Evolutionary conservation across 306 rosid genomes (phyloP).

Genomic region (Calophaca sinica): DNA sequence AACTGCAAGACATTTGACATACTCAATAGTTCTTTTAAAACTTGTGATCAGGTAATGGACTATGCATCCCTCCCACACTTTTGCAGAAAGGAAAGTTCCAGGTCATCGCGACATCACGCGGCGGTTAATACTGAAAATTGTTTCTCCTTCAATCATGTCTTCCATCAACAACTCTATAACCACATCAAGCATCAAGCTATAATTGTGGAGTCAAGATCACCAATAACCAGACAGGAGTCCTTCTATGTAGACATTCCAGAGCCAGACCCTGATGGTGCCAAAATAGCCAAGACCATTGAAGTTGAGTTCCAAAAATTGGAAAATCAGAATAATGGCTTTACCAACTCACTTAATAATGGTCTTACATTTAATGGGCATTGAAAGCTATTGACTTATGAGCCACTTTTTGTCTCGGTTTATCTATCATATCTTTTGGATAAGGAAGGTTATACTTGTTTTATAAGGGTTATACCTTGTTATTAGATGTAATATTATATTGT

Average conservation of each 20-base stretch:
- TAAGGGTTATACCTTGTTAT: slow-evolving; percentile 34
- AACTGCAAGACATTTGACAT: slow-evolving; percentile 4
- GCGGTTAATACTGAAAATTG: slow-evolving; percentile 58
- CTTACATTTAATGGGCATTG: slow-evolving; percentile 53
- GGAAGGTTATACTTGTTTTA: slow-evolving; percentile 39
- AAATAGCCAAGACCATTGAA: slow-evolving; percentile 73
- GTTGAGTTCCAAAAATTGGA: slow-evolving; percentile 72
- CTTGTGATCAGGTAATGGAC: slow-evolving; percentile 77
- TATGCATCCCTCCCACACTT: slow-evolving; percentile 88
- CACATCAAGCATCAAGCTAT: slow-evolving; percentile 65
- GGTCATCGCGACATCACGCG: slow-evolving; percentile 62
- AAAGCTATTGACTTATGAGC: slow-evolving; percentile 40
- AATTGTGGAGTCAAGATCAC: slow-evolving; percentile 53
- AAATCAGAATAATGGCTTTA: slow-evolving; percentile 56
- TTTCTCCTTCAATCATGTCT: slow-evolving; percentile 73
- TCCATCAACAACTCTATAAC: slow-evolving; percentile 83
- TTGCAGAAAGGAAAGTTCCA: slow-evolving; percentile 76
- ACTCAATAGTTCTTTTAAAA: slow-evolving; percentile 32
- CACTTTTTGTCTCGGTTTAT: slow-evolving; percentile 36
- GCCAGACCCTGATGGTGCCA: slow-evolving; percentile 68
- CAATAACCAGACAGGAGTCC: slow-evolving; percentile 66
- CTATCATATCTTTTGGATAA: slow-evolving; percentile 37
- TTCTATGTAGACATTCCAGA: slow-evolving; percentile 85
- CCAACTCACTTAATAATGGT: slow-evolving; percentile 58
- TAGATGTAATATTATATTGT: slow-evolving; percentile 42